Evolutionary conservation across 768 basidiomycete genomes (phyloP).

Genomic region (Mycena rebaudengoi): DNA sequence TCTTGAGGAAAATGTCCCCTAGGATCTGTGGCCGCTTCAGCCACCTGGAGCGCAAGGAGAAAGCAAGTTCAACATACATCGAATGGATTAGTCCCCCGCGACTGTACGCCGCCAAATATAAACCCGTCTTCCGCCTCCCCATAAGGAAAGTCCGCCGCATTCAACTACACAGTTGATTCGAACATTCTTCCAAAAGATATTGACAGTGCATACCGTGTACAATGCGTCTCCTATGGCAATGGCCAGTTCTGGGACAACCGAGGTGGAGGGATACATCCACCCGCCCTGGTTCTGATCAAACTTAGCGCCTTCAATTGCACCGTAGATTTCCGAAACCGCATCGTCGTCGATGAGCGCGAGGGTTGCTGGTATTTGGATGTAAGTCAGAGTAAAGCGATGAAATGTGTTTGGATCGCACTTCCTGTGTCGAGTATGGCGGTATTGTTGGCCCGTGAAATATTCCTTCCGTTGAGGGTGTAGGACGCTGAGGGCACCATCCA

Average conservation of each 20-base stretch:
- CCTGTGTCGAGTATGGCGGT: constrained; percentile 50
- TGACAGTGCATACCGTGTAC: constrained; percentile 31
- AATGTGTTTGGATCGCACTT: constrained; percentile 25
- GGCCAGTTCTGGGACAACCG: constrained; percentile 39
- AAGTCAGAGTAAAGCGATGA: background rate
- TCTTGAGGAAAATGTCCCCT: constrained; percentile 29
- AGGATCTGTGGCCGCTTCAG: constrained; percentile 12
- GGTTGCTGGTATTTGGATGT: constrained; percentile 11
- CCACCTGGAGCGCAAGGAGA: background rate
- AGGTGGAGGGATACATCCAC: constrained; percentile 43
- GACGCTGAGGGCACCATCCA: constrained; percentile 45
- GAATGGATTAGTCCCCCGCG: constrained; percentile 27
- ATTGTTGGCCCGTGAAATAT: constrained; percentile 25
- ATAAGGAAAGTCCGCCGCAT: constrained; percentile 32
- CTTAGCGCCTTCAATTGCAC: constrained; percentile 42
- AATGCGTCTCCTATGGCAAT: constrained; percentile 43
- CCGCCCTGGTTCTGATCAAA: constrained; percentile 46
- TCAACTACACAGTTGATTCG: constrained; percentile 25
- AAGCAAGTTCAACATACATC: constrained; percentile 16
- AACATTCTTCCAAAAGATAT: too few species aligned
- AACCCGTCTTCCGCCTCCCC: constrained; percentile 31
- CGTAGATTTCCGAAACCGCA: constrained; percentile 42
- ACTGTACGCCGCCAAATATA: constrained; percentile 32
- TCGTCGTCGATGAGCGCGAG: constrained; percentile 39
- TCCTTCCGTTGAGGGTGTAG: constrained; percentile 34